A percentile compares a stretch with the other conserved stretches of the same genome.
phyloP scores from a whole-genome alignment of 306 rosid species.

The Acmispon strigosus region DNA sequence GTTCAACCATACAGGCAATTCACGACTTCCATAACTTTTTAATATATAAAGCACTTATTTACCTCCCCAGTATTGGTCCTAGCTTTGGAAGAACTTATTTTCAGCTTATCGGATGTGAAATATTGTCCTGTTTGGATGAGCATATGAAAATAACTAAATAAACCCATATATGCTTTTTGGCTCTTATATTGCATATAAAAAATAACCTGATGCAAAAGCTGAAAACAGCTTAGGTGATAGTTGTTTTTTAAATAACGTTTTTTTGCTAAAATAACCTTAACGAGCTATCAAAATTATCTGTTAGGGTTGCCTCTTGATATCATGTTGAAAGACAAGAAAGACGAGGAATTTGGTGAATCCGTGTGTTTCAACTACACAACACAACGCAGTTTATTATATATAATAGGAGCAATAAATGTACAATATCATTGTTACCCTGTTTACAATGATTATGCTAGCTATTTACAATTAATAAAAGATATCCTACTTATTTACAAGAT shows the following conservation, averaged over 20 bases:
- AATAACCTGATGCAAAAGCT: not conserved
- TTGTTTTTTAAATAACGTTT: not conserved
- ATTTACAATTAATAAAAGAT: too few relatives aligned
- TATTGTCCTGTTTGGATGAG: not conserved
- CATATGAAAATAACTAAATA: not conserved
- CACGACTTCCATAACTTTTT: slow-evolving; percentile 12
- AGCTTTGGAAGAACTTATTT: slow-evolving; percentile 1
- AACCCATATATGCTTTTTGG: not conserved
- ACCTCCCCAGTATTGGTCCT: not conserved
- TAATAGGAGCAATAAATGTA: too few relatives aligned
- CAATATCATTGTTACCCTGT: too few relatives aligned
- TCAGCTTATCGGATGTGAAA: not conserved
- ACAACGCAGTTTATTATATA: too few relatives aligned
- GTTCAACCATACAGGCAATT: slow-evolving; percentile 94
- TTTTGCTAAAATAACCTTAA: not conserved
- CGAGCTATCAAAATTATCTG: not conserved
- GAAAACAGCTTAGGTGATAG: not conserved
- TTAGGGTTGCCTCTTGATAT: too few relatives aligned
- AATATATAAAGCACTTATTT: not conserved
- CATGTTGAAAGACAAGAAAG: too few relatives aligned
- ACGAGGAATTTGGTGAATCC: too few relatives aligned
- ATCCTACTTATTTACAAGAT: too few relatives aligned
- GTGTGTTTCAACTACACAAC: too few relatives aligned
- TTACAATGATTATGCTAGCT: too few relatives aligned
- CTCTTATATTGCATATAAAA: not conserved